Evolutionary conservation across 495 filamentous ascomycete genomes (phyloP), one percentile per base, ranked within the genome.

Genomic region (Aspergillus sclerotiicarbonarius): DNA sequence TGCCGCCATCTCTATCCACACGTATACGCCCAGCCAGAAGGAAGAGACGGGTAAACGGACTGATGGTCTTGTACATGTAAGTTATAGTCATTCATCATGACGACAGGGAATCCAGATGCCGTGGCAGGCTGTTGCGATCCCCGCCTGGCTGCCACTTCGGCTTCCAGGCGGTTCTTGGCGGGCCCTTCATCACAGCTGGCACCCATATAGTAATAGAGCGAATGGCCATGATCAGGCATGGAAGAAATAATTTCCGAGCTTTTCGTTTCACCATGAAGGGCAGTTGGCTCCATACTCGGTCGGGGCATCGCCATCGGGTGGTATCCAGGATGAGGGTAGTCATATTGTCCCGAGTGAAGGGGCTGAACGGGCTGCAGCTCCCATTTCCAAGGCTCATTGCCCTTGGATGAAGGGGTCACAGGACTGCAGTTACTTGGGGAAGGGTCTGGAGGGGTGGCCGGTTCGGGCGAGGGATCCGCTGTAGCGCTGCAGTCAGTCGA

Each of bases 401-500:
- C 62, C 19, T 64, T 63, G 8, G 53, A 56, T 6, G 67, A 71
- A 29, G 62, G 30, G 13, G 63, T 62, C 0, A 65, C 54, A 6
- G 70, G 63, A 16, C 67, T 61, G 50, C 61, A 59, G 30, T 54
- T 63, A 53, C 58, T 71, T 13, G 67, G 64, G 0, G 67, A 71
- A 29, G 71, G 72, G 10, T 76, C 72, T 8, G 73, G 65, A 8
- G 75, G 75, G 13, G 73, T 76, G 1, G 60, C 46, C 13, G 75
- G 75, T 50, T 78, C 75, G 10, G 75, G 73, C 0, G 75, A 78
- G 32, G 75, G 69, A 21, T 78, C 75, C 9, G 73, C 65, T 30
- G 72, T 76, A 30, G 69, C 70, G 47, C 72, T 75, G 57, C 67
- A 74, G 44, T 76, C 75, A 10, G 72, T 75, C 5, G 75, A 73